Evolutionary conservation across 164 flowering plant genomes (phyloP).

Genomic region (Berberis thunbergii): DNA sequence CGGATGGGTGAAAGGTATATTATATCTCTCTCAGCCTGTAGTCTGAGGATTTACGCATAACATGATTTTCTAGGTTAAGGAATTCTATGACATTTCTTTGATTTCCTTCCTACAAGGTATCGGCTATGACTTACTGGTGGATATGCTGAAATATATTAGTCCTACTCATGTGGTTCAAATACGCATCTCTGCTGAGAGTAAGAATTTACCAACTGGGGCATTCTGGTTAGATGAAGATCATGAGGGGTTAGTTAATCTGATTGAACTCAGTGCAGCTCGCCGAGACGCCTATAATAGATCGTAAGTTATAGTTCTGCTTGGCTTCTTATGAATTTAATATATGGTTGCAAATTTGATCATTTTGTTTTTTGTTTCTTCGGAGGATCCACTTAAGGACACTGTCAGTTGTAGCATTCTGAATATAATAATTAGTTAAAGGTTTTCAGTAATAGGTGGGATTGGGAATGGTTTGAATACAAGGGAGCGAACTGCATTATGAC

Average conservation of each 20-base stretch:
- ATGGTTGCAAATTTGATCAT: neutral
- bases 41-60: neutral
- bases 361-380: neutral
- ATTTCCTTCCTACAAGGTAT: slow-evolving; percentile 39
- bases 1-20: slow-evolving; percentile 93
- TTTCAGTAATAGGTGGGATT: too few relatives aligned
- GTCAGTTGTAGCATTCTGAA: too few relatives aligned
- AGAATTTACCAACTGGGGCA: slow-evolving; percentile 72
- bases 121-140: slow-evolving; percentile 74
- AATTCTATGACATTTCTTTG: neutral
- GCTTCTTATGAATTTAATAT: neutral
- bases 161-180: slow-evolving; percentile 89
- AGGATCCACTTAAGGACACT: too few relatives aligned
- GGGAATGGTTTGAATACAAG: too few relatives aligned
- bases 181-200: slow-evolving; percentile 45
- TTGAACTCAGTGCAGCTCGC: slow-evolving; percentile 61
- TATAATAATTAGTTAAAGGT: too few relatives aligned
- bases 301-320: slow-evolving; percentile 34
- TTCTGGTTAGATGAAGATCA: slow-evolving; percentile 56
- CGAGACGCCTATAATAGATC: slow-evolving; percentile 58
- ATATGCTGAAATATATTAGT: slow-evolving; percentile 56
- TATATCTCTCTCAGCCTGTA: neutral
- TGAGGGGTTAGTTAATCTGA: slow-evolving; percentile 21
- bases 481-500: too few relatives aligned
- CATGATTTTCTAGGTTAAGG: neutral